Evolutionary conservation across 2,329 filamentous ascomycete genomes (phyloP).

Genomic region (Fusarium pseudograminearum): DNA sequence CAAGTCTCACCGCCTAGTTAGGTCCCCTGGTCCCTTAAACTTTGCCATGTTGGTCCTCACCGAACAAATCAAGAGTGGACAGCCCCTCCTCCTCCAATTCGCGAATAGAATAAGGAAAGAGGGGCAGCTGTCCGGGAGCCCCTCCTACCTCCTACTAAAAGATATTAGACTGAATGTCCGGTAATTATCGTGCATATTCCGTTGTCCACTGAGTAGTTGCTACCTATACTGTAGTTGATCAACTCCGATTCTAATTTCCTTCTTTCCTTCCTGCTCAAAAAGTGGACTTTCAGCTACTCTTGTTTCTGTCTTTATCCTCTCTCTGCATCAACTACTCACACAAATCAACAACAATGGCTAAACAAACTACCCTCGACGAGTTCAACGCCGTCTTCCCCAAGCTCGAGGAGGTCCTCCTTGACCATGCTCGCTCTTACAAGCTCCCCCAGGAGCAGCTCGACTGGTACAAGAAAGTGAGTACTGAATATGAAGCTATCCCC

Average conservation of each 20-base stretch:
- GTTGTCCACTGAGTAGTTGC: not conserved
- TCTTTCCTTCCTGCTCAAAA: conserved; percentile 16
- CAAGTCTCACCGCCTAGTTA: conserved; percentile 23
- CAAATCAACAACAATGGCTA: conserved; percentile 61
- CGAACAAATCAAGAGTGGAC: conserved; percentile 37
- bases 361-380: conserved; percentile 82
- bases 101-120: conserved; percentile 42
- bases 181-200: conserved; percentile 44
- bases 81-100: conserved; percentile 13
- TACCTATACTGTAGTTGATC: not conserved
- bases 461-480: conserved; percentile 83
- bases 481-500: conserved; percentile 4
- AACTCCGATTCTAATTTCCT: conserved; percentile 18
- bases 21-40: conserved; percentile 29
- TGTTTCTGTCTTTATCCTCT: not conserved
- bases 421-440: conserved; percentile 83
- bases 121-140: conserved; percentile 33
- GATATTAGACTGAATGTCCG: conserved; percentile 21
- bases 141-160: conserved; percentile 4
- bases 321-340: not conserved
- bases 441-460: conserved; percentile 82
- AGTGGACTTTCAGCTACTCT: conserved; percentile 18
- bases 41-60: conserved; percentile 43
- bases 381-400: conserved; percentile 93
- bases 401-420: conserved; percentile 84